A percentile compares a stretch with the other conserved stretches of the same genome.
Evolutionary conservation across 1,284 basidiomycete species (phyloP).

Genomic region (Cryptococcus neoformans): DNA sequence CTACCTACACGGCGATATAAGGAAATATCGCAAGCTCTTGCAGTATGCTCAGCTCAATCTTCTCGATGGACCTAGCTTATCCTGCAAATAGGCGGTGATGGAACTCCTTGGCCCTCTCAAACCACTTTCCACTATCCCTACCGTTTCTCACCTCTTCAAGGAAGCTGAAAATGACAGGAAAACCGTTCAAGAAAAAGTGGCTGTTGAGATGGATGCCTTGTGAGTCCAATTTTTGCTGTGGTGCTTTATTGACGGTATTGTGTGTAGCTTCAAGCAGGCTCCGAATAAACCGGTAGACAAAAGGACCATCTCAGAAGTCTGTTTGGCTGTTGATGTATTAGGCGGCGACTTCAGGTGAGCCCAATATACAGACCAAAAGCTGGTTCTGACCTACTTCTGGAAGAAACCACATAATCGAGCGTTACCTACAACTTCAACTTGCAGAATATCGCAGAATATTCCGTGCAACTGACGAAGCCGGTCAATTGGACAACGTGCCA

Average conservation of each 20-base stretch:
- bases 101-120: conserved; percentile 76
- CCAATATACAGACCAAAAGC: not conserved
- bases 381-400: conserved; percentile 4
- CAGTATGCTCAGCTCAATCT: conserved; percentile 51
- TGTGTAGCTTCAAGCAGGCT: conserved; percentile 70
- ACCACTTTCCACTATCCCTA: conserved; percentile 67
- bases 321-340: conserved; percentile 77
- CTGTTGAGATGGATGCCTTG: conserved; percentile 87
- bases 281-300: conserved; percentile 64
- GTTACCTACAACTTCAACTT: conserved; percentile 85
- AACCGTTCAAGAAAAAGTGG: conserved; percentile 69
- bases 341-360: conserved; percentile 63
- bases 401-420: conserved; percentile 71
- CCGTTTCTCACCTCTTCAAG: conserved; percentile 71
- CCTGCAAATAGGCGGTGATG: conserved; percentile 66
- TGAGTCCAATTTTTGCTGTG: conserved; percentile 52
- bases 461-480: conserved; percentile 83
- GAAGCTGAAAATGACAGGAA: conserved; percentile 75
- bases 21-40: conserved; percentile 77
- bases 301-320: conserved; percentile 68
- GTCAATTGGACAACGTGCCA: conserved; percentile 92
- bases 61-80: not conserved
- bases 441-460: conserved; percentile 98
- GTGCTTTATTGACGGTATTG: not conserved
- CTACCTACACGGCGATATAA: conserved; percentile 72